Evolutionary conservation across 495 filamentous ascomycete species (phyloP).

Genomic region (Aspergillus steynii): DNA sequence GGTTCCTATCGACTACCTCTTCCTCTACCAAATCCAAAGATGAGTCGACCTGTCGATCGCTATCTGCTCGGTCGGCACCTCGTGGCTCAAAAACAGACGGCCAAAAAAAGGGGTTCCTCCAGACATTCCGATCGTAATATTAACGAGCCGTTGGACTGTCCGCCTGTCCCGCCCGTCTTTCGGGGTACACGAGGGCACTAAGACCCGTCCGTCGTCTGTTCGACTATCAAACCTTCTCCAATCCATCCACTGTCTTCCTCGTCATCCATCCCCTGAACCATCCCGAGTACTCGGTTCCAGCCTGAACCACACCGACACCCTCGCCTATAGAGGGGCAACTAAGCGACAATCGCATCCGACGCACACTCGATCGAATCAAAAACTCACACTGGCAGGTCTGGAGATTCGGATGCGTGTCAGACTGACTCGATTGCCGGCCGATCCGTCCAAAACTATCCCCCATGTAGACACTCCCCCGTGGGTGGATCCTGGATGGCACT

Average conservation of each 20-base stretch:
- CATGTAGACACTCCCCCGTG: neutral
- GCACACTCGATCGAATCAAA: no score
- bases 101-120: neutral
- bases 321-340: no score
- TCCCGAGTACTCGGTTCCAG: no score
- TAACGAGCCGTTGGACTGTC: neutral
- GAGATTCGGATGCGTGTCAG: neutral
- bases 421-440: neutral
- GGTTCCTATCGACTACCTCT: no score
- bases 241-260: no score
- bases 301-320: no score
- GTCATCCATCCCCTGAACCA: no score
- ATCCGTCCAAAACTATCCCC: neutral
- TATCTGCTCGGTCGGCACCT: neutral
- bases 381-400: neutral
- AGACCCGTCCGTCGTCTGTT: neutral
- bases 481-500: neutral
- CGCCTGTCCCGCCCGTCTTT: neutral
- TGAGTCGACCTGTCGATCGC: neutral
- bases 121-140: neutral
- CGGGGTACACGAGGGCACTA: neutral
- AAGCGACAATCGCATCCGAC: no score
- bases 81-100: neutral
- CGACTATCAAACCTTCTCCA: no score
- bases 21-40: neutral